Base-by-base conservation (phyloP, 768 basidiomycete genomes). In the Phlebiopsis gigantea region DNA sequence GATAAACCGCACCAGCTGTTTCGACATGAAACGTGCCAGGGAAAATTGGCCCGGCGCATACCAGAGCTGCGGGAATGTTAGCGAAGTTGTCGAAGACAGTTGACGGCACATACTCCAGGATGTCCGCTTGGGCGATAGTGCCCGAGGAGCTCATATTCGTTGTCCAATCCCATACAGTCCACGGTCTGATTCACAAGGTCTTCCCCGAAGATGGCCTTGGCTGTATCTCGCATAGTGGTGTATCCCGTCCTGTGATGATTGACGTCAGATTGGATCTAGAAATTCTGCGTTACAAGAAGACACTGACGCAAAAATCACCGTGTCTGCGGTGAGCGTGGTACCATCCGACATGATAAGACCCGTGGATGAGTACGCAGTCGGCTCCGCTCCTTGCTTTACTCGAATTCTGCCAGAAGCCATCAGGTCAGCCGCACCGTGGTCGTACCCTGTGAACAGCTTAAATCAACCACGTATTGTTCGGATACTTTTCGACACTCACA, bases 41-140 rank as follows among this genome's bases (percentile, higher is more conserved):
- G 29, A 56, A 51, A 74, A 75, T 49, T 73, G 73, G 2, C 76
- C 75, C 1, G 64, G 64, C 4, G 68, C 70, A 59, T 68, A 76
- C 75, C 75, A 76, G 0, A 76, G 64, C 75, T 76, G 43, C 30
- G 3, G 6, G 19, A 45, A 19, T 1, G 12, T 45, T 21, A 19
- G 44, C 6, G 26, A 42, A 25, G 3, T 53, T 17, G 19, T 28
- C 45, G n/a, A 43, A 46, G 30, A n/a, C 8, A 24, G n/a, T n/a
- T n/a, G n/a, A n/a, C 5, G 22, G 0, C 6, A 65, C 69, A 44
- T 55, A 75, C 75, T 4, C 74, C 75, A 30, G 75, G 76, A 61
- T 76, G 72, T 1, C 77, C 77, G 1, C 72, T 68, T 8, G 74
- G 74, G 14, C 72, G 66, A 56, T 72, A 77, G 50, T 66, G 60